A percentile compares a stretch with the other conserved stretches of the same genome.
These are phyloP conservation scores for Daldinia sp. DNA, from an alignment of 2,329 filamentous ascomycete genomes.

Conservation along the genomic window DNA sequence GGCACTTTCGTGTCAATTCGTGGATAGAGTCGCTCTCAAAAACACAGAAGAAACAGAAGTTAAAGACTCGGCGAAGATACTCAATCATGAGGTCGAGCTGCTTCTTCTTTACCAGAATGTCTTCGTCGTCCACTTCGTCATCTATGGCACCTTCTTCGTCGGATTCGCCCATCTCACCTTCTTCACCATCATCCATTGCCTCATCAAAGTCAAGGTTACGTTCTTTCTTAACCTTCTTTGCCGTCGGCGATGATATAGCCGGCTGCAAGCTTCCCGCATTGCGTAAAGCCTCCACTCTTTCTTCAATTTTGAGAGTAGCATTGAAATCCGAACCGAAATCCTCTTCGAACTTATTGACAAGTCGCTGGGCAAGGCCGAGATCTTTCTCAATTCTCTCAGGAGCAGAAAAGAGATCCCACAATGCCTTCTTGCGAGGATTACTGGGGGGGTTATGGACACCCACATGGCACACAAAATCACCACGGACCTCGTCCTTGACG, in stretches of 20 bases:
- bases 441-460: conserved; percentile 92
- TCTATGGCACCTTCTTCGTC: conserved; percentile 83
- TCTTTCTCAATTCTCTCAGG: conserved; percentile 95
- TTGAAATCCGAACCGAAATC: conserved; percentile 84
- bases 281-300: conserved; percentile 84
- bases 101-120: conserved; percentile 93
- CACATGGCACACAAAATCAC: conserved; percentile 97
- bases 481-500: conserved; percentile 91
- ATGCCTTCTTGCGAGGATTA: conserved; percentile 89
- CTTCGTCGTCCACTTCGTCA: conserved; percentile 90
- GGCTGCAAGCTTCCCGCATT: conserved; percentile 82
- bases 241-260: conserved; percentile 63
- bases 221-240: conserved; percentile 72
- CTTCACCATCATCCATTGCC: conserved; percentile 71
- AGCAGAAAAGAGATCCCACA: conserved; percentile 96
- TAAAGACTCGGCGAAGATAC: conserved; percentile 95
- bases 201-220: conserved; percentile 71
- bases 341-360: conserved; percentile 86
- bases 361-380: conserved; percentile 81
- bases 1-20: conserved; percentile 94
- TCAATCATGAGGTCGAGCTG: conserved; percentile 95
- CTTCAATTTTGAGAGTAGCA: conserved; percentile 83
- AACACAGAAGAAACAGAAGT: conserved; percentile 99
- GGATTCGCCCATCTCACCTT: conserved; percentile 79
- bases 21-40: conserved; percentile 98